phyloP scores from a whole-genome alignment of 306 rosid genomes.

The Hippophae rhamnoides region DNA sequence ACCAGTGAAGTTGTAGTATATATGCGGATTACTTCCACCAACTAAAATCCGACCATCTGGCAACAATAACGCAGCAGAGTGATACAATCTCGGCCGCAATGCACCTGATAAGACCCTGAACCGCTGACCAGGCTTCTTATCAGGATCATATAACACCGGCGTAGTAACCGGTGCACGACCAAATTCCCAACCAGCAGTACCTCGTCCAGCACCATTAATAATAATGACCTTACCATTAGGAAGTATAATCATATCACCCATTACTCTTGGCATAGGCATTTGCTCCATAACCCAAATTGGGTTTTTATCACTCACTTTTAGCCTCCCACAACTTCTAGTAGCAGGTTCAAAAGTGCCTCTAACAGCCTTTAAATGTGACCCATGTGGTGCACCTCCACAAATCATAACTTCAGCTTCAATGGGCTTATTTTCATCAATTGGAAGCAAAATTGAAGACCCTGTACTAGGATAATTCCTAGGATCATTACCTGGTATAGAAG shows the following conservation, averaged over 20 bases:
- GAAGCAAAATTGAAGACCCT: constrained; percentile 71
- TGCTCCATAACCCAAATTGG: constrained; percentile 58
- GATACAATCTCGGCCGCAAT: constrained; percentile 45
- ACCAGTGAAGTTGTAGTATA: constrained; percentile 42
- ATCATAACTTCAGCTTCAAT: constrained; percentile 43
- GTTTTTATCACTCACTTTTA: constrained; percentile 27
- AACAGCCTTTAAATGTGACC: constrained; percentile 19
- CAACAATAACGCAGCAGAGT: constrained; percentile 47
- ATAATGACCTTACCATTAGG: constrained; percentile 55
- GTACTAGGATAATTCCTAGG: constrained; percentile 80
- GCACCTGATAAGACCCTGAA: constrained; percentile 41
- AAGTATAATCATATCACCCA: constrained; percentile 69
- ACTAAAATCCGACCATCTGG: constrained; percentile 53
- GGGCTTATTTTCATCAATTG: constrained; percentile 40
- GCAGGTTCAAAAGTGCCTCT: constrained; percentile 26
- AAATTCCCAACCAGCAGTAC: constrained; percentile 75
- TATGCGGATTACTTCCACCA: constrained; percentile 74
- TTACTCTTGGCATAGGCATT: constrained; percentile 60
- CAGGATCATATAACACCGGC: constrained; percentile 37
- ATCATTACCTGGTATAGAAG: constrained; percentile 44
- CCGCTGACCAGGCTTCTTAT: background rate
- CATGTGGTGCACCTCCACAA: constrained; percentile 63
- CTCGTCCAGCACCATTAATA: constrained; percentile 43
- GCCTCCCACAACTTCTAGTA: constrained; percentile 40
- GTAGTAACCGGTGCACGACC: constrained; percentile 33